Conservation (phyloP, 495 filamentous ascomycete genomes). For the Filosporella fistucella region DNA sequence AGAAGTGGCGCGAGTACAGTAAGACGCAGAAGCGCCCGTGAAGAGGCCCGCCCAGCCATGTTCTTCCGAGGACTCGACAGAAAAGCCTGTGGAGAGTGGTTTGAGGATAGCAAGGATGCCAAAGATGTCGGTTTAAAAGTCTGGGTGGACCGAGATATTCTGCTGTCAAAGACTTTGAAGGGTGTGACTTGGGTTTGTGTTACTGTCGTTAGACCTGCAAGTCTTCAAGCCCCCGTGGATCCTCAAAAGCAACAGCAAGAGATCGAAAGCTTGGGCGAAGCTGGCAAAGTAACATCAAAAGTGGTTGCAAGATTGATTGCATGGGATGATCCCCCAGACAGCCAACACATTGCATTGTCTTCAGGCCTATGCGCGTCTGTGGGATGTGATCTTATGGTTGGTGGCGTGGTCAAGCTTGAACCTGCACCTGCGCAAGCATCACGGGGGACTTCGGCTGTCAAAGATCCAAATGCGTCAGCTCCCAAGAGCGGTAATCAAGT, state of each 20-base stretch:
- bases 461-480: slow-evolving; percentile 30
- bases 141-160: slow-evolving; percentile 77
- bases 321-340: slow-evolving; percentile 87
- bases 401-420: slow-evolving; percentile 83
- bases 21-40: slow-evolving; percentile 50
- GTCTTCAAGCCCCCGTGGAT: slow-evolving; percentile 69
- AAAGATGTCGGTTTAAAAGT: slow-evolving; percentile 64
- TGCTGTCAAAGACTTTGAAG: slow-evolving; percentile 62
- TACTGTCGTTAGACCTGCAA: slow-evolving; percentile 74
- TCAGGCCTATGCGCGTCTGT: slow-evolving; percentile 67
- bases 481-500: slow-evolving; percentile 31
- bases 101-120: slow-evolving; percentile 55
- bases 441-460: slow-evolving; percentile 30
- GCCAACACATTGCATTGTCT: slow-evolving; percentile 72
- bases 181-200: slow-evolving; percentile 70
- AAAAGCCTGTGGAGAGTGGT: slow-evolving; percentile 60
- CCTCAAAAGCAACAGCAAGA: slow-evolving; percentile 65
- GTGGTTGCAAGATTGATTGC: slow-evolving; percentile 68
- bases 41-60: slow-evolving; percentile 58
- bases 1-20: slow-evolving; percentile 68
- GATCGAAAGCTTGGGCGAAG: slow-evolving; percentile 44
- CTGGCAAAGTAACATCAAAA: slow-evolving; percentile 58
- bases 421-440: slow-evolving; percentile 47
- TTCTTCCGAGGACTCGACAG: slow-evolving; percentile 77
- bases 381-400: slow-evolving; percentile 66